Evolutionary conservation across 371 early-diverging fungal genomes (phyloP), one percentile per base, ranked within the genome.

Genomic region (Mortierella sp.): DNA sequence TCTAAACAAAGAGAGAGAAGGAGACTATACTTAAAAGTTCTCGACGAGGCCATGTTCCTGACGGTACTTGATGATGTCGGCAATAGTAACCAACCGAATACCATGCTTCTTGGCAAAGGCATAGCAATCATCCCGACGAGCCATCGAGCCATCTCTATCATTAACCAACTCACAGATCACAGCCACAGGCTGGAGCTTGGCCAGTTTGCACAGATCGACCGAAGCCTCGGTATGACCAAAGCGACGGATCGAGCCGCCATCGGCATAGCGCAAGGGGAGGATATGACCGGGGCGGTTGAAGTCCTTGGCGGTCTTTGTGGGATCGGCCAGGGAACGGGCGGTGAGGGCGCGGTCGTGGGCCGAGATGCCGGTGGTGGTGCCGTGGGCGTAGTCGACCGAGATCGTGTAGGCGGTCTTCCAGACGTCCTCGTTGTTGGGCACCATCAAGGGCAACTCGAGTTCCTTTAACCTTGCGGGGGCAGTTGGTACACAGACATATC

Each of bases 161-260:
- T 96, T 95, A 48, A 97, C 95, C 44, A 99, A 78, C 88, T 99
- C 99, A 82, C 96, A 96, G 74, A 99, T 97, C 43, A 97, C 98
- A 4, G 96, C 97, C 0, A 95, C 97, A 18, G 95, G 96, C 58
- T 90, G 89, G 65, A 95, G 80, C 0, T 96, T 96, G 0, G 98
- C 94, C 71, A 99, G 89, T 77, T 93, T 91, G 83, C 97, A 96
- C 63, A 98, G 90, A 87, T 99, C 99, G 2, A 98, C 93, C 4
- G 93, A 93, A 6, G 99, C 98, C 84, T 99, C 99, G 21, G 99
- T 99, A 78, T 99, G 99, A 0, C 99, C 99, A 14, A 94, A 92
- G 18, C 99, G 95, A 72, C 91, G 89, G 55, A 98, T 85, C 8
- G 96, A 94, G 4, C 98, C 98, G 43, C 95, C 95, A 46, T 91